Conservation (phyloP, 2,329 filamentous ascomycete genomes). For the Aureobasidium sp. region DNA sequence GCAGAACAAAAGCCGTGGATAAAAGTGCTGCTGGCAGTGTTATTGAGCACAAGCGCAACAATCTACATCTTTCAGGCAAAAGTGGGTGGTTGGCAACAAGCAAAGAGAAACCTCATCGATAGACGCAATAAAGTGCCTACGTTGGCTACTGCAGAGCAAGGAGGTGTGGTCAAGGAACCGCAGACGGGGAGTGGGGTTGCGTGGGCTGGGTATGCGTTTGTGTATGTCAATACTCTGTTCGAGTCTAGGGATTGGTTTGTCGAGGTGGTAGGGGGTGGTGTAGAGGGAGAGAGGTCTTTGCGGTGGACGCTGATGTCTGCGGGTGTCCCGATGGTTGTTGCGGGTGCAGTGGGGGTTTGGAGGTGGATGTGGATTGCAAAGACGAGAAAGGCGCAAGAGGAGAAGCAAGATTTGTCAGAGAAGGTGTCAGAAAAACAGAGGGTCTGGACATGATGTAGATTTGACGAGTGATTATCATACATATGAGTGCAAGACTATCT, state of each 20-base stretch:
- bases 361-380: background rate
- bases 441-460: background rate
- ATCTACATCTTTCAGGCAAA: background rate
- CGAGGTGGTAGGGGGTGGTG: background rate
- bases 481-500: background rate
- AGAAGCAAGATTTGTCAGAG: background rate
- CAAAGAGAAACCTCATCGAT: background rate
- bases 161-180: background rate
- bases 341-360: background rate
- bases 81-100: background rate
- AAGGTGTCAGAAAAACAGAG: background rate
- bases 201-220: background rate
- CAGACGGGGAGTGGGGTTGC: background rate
- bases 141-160: background rate
- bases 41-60: too few species aligned
- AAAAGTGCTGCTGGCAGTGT: background rate
- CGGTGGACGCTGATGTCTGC: background rate
- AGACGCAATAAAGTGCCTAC: background rate
- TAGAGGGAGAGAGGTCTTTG: background rate
- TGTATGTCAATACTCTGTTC: background rate
- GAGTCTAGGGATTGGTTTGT: background rate
- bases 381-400: background rate
- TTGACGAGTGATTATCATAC: background rate
- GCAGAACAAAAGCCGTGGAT: background rate
- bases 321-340: background rate